Evolutionary conservation across 1,139 yeast species (phyloP).

Genomic region (Geotrichum europaeum): DNA sequence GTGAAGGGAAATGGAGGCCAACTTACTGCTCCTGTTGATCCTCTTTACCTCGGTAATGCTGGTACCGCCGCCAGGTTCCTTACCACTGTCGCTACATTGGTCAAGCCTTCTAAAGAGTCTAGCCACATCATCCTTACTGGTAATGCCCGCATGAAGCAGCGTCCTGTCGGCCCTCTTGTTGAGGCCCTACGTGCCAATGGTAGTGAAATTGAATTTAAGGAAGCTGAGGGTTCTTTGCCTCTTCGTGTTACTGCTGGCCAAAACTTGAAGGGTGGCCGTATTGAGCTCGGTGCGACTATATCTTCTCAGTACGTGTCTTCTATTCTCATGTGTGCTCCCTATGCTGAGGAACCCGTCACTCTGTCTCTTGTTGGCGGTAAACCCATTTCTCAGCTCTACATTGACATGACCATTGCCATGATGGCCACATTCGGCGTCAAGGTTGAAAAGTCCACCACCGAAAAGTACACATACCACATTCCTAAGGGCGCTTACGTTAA

Average conservation of each 20-base stretch:
- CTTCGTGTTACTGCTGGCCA: slow-evolving; percentile 62
- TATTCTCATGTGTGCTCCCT: slow-evolving; percentile 95
- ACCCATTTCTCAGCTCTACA: slow-evolving; percentile 91
- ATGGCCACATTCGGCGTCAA: slow-evolving; percentile 83
- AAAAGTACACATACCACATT: slow-evolving; percentile 79
- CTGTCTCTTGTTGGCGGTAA: slow-evolving; percentile 89
- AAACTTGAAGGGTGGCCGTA: slow-evolving; percentile 81
- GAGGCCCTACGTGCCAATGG: slow-evolving; percentile 85
- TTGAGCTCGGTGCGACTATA: slow-evolving; percentile 90
- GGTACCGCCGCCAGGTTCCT: slow-evolving; percentile 97
- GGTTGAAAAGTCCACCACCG: slow-evolving; percentile 66
- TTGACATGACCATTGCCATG: slow-evolving; percentile 95
- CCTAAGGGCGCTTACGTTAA: slow-evolving; percentile 77
- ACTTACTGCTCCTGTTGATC: slow-evolving; percentile 52
- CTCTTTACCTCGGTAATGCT: slow-evolving; percentile 88
- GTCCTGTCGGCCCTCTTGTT: slow-evolving; percentile 95
- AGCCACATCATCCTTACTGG: slow-evolving; percentile 71
- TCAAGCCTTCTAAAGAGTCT: slow-evolving; percentile 38
- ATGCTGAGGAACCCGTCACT: slow-evolving; percentile 82
- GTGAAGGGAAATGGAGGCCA: slow-evolving; percentile 84
- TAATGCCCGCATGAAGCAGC: slow-evolving; percentile 92
- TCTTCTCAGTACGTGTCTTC: slow-evolving; percentile 98
- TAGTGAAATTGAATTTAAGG: slow-evolving; percentile 62
- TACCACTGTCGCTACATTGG: slow-evolving; percentile 85
- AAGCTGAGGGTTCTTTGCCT: slow-evolving; percentile 80